Conservation (phyloP, 2,329 filamentous ascomycete species). For the Sclerotinia spermophila region DNA sequence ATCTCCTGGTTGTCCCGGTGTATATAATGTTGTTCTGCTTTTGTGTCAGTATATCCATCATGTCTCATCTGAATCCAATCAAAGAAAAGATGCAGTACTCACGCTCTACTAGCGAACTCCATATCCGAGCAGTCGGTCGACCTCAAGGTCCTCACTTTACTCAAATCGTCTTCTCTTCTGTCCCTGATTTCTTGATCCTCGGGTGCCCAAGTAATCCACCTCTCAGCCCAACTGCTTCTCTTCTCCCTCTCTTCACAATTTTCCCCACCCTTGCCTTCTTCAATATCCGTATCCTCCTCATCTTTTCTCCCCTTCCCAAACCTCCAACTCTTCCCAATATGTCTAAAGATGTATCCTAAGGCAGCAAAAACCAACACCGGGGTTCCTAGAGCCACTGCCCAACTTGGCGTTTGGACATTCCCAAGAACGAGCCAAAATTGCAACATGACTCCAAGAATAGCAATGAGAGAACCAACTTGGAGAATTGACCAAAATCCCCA, state of each 20-base stretch:
- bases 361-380: slow-evolving; percentile 54
- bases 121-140: background rate
- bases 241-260: background rate
- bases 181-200: background rate
- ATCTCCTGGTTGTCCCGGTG: slow-evolving; percentile 2
- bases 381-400: slow-evolving; percentile 57
- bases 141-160: background rate
- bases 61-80: too few relatives aligned
- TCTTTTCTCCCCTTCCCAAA: too few relatives aligned
- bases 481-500: slow-evolving; percentile 61
- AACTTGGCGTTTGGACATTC: slow-evolving; percentile 52
- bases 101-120: slow-evolving; percentile 5
- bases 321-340: slow-evolving; percentile 13
- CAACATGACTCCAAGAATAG: slow-evolving; percentile 54
- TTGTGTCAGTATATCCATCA: background rate
- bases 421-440: slow-evolving; percentile 49
- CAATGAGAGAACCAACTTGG: slow-evolving; percentile 55
- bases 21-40: background rate
- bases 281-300: background rate
- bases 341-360: slow-evolving; percentile 38
- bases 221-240: background rate
- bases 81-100: background rate
- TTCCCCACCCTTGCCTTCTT: background rate
- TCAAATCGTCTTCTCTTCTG: background rate
- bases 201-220: slow-evolving; percentile 12